These are phyloP conservation scores for Papiliotrema flavescens DNA, from an alignment of 1,284 basidiomycete species.

Conservation along the genomic window DNA sequence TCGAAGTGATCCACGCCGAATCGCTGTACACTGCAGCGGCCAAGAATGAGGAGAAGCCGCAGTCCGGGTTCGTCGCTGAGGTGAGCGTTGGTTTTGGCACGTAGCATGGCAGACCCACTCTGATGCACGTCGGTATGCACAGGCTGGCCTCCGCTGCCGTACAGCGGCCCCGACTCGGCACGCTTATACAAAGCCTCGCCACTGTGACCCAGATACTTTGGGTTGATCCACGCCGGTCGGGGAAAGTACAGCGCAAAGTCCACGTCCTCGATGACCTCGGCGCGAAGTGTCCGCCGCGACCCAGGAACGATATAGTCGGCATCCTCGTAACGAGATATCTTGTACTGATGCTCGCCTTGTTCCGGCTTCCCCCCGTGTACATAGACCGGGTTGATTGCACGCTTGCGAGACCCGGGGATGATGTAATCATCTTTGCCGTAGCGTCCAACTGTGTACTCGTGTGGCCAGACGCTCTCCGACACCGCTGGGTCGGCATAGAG, in stretches of 20 bases:
- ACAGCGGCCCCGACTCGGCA: constrained; percentile 1
- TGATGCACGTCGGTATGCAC: constrained; percentile 2
- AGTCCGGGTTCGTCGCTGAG: constrained; percentile 2
- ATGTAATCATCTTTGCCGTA: too few species aligned
- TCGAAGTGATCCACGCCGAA: constrained; percentile 2
- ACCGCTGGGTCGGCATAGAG: too few species aligned
- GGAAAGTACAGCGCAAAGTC: background rate
- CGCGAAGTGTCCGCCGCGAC: background rate
- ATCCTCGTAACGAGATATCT: too few species aligned
- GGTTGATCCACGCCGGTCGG: constrained; percentile 1
- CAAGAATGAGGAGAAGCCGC: constrained; percentile 4
- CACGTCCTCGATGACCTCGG: background rate
- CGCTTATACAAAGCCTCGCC: background rate
- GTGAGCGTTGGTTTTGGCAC: background rate
- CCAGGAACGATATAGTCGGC: background rate
- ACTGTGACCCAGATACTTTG: background rate
- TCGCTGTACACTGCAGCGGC: constrained; percentile 2
- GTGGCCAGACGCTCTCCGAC: too few species aligned
- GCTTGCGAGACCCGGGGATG: too few species aligned
- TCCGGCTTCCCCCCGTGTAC: too few species aligned
- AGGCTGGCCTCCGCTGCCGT: constrained; percentile 1
- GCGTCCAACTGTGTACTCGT: too few species aligned
- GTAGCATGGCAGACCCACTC: background rate
- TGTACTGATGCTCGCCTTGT: too few species aligned
- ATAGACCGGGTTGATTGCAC: too few species aligned